Conservation (phyloP, 768 basidiomycete genomes). For the Xerocomellus intermedius region DNA sequence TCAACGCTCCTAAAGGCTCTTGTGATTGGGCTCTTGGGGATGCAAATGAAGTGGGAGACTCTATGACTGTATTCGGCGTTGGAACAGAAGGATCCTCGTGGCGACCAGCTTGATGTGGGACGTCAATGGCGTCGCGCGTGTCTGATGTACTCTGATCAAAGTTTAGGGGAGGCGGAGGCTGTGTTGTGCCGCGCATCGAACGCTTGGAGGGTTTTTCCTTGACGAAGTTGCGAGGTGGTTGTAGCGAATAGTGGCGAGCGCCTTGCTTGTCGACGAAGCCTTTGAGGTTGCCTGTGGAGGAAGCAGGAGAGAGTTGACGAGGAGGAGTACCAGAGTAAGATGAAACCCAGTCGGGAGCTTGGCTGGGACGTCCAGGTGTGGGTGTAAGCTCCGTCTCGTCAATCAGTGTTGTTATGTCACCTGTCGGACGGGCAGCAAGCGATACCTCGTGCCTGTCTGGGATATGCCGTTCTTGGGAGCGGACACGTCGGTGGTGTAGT, state of each 20-base stretch:
- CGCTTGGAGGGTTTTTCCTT: slow-evolving; percentile 24
- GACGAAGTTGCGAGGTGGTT: slow-evolving; percentile 1
- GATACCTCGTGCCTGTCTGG: slow-evolving; percentile 34
- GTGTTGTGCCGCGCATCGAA: slow-evolving; percentile 25
- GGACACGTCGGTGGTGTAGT: slow-evolving; percentile 28
- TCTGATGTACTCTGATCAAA: slow-evolving; percentile 13
- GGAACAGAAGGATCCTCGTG: slow-evolving; percentile 21
- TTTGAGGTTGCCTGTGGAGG: slow-evolving; percentile 32
- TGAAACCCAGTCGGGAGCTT: slow-evolving; percentile 18
- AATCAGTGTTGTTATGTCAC: slow-evolving; percentile 16
- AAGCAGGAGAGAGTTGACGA: slow-evolving; percentile 31
- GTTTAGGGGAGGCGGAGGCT: slow-evolving; percentile 32
- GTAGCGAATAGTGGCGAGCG: neutral
- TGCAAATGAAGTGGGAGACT: slow-evolving; percentile 20
- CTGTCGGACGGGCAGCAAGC: slow-evolving; percentile 30
- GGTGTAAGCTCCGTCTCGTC: slow-evolving; percentile 32
- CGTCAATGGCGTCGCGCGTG: slow-evolving; percentile 9
- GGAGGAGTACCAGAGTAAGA: neutral
- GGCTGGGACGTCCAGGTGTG: slow-evolving; percentile 15
- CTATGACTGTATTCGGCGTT: slow-evolving; percentile 10
- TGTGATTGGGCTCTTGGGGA: slow-evolving; percentile 15
- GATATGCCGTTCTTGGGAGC: slow-evolving; percentile 31
- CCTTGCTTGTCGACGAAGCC: slow-evolving; percentile 25
- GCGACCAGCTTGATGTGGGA: slow-evolving; percentile 10
- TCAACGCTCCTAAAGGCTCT: slow-evolving; percentile 13